Base-by-base conservation (phyloP, 2,329 filamentous ascomycete species). In the Sporothrix mexicana region DNA sequence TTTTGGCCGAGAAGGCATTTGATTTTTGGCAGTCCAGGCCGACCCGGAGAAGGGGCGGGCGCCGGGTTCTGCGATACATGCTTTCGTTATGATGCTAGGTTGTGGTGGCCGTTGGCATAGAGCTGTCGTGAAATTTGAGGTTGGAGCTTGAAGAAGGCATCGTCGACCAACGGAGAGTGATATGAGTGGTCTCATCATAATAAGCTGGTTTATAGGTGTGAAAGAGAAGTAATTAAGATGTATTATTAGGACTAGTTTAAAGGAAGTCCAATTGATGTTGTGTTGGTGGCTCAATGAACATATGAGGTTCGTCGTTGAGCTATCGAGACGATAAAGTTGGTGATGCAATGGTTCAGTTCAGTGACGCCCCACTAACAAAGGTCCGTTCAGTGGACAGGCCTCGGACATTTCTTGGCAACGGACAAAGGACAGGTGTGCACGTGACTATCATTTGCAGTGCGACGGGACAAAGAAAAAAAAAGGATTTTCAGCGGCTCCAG, bases 1-100 rank as follows among this genome's bases (percentile, higher is more conserved):
- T 74, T 85, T 88, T 15, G 92, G 91, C 3, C 94, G 90, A 6
- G 94, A 91, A 0, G 95, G 95, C 78, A 97, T 85, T 71, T 59
- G 64, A n/a, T 49, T 10, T 49, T 67, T 20, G 36, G 9, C 4
- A 36, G 30, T n/a, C 43, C n/a, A n/a, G 25, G 30, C 23, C 0
- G 41, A 47, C 10, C 25, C 41, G 5, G 61, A 66, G 10, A 66
- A 66, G 61, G 10, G 6, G 5, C 61, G 59, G 5, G 15, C 13
- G 3, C 4, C 4, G 10, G 15, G 3, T 6, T 17, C 3, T 10
- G 17, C 3, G 4, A 8, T 10, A 1, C n/a, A 23, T 7, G 62
- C 7, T 30, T 8, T 8, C 23, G 15, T 45, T 41, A 8, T 25
- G 5, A 41, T 17, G 1, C 25, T 4, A 41, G 25, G 25, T 25